Base-by-base conservation (phyloP, 1,139 yeast genomes). In the Yamadazyma pseudoaaseri region DNA sequence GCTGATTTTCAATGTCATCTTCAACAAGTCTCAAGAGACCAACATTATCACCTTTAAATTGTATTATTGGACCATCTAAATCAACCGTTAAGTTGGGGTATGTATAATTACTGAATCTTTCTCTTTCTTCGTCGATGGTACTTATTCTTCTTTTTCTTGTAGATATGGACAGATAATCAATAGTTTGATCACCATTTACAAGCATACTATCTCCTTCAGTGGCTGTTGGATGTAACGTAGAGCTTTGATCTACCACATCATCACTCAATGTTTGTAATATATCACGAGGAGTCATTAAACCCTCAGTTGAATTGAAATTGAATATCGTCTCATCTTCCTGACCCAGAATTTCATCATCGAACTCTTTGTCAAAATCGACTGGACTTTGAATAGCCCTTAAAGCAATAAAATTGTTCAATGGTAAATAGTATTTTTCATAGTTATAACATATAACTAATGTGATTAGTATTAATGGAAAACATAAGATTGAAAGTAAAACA, bases 361-460 rank as follows among this genome's bases (percentile, higher is more conserved):
- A 68, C 29, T 66, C 73, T 34, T 60, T 60, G 35, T 68, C 74
- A 39, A 60, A 68, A 34, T 62, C 60, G 29, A 51, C 48, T 1
- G 72, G 72, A 37, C 66, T 67, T 42, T 71, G 72, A 24, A 80
- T 76, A 3, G 86, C 80, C 44, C 81, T 69, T 44, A 80, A 61
- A 0, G 86, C 86, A 46, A 80, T 79, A 47, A 77, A 80, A 32
- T 65, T 69, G 33, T 74, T 70, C 35, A 80, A 60, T 3, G 86
- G 86, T 17, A 73, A 60, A 48, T 79, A 80, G 44, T 76, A 73
- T 47, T 70, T 71, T 44, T 79, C 80, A 56, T 76, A 80, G 33
- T 77, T 74, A 65, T 78, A 73, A 29, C 68, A 51, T 7, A 77
- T 64, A 16, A 73, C 51, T 8, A 73, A 47, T 0, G 84, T 77